Percentiles rank a stretch among this genome's conserved stretches.
phyloP scores from a whole-genome alignment of 1,139 yeast genomes.

The Zhuliangozyma parablackwelliae region DNA sequence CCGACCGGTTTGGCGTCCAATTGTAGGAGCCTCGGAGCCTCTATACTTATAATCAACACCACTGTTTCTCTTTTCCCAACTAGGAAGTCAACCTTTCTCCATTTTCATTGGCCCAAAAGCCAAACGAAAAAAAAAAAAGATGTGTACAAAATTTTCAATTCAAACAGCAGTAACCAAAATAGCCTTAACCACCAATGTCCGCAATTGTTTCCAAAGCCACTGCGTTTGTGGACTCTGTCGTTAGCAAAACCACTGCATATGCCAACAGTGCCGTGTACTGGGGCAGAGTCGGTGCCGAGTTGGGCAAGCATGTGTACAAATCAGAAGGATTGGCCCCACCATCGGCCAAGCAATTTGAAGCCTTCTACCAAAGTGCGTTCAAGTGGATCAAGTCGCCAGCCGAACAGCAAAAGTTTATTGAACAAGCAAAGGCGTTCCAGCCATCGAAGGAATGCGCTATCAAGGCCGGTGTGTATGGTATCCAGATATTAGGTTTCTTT shows the following conservation, averaged over 20 bases:
- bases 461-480: slow-evolving; percentile 70
- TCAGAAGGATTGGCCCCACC: slow-evolving; percentile 96
- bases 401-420: slow-evolving; percentile 46
- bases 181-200: slow-evolving; percentile 28
- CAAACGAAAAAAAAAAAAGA: slow-evolving; percentile 1
- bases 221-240: slow-evolving; percentile 33
- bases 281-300: slow-evolving; percentile 84
- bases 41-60: not conserved
- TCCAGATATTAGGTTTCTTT: slow-evolving; percentile 87
- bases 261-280: slow-evolving; percentile 67
- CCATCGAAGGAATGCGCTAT: slow-evolving; percentile 55
- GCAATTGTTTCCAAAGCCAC: slow-evolving; percentile 47
- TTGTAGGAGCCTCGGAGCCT: slow-evolving; percentile 8
- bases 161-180: not conserved
- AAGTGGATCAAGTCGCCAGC: slow-evolving; percentile 35
- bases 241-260: slow-evolving; percentile 36
- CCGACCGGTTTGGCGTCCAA: slow-evolving; percentile 68
- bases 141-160: slow-evolving; percentile 1
- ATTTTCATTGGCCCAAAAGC: slow-evolving; percentile 14
- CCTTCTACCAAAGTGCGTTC: slow-evolving; percentile 56
- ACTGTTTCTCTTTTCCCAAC: slow-evolving; percentile 12
- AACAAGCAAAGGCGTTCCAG: slow-evolving; percentile 40
- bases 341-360: slow-evolving; percentile 68
- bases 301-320: slow-evolving; percentile 84
- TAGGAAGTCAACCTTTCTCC: slow-evolving; percentile 16